Conservation (phyloP, 2,329 filamentous ascomycete species). For the Lasiodiplodia hormozganensis region DNA sequence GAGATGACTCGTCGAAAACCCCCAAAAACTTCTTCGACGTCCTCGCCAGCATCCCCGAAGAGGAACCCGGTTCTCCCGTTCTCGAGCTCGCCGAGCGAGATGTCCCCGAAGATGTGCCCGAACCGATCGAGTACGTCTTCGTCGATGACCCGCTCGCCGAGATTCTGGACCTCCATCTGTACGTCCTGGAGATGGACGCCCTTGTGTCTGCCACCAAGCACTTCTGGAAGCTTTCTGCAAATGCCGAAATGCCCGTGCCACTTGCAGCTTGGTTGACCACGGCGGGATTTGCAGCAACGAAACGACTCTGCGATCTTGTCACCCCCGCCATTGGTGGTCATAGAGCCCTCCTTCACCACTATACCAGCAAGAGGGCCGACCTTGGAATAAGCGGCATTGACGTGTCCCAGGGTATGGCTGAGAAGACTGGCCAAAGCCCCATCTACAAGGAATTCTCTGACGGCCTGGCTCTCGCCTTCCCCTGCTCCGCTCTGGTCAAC, state of each 20-base stretch:
- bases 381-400: slow-evolving; percentile 8
- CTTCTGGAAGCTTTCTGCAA: slow-evolving; percentile 16
- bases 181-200: slow-evolving; percentile 27
- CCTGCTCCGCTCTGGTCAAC: neutral
- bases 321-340: slow-evolving; percentile 16
- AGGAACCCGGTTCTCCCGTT: neutral
- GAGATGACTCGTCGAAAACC: neutral
- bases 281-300: slow-evolving; percentile 6
- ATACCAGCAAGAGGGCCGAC: slow-evolving; percentile 1
- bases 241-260: slow-evolving; percentile 5
- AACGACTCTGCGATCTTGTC: neutral
- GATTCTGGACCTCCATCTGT: slow-evolving; percentile 21
- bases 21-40: slow-evolving; percentile 10
- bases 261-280: slow-evolving; percentile 30
- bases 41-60: slow-evolving; percentile 3
- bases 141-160: slow-evolving; percentile 28
- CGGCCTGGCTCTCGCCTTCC: slow-evolving; percentile 5
- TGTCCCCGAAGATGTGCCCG: neutral
- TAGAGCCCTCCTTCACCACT: neutral
- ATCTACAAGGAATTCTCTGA: neutral
- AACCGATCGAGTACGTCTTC: slow-evolving; percentile 20
- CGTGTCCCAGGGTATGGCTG: neutral
- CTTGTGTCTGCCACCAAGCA: slow-evolving; percentile 23
- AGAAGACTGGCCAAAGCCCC: neutral
- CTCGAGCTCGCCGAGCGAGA: neutral